phyloP scores from a whole-genome alignment of 2,329 filamentous ascomycete species.

The Leptographium wingfieldii region DNA sequence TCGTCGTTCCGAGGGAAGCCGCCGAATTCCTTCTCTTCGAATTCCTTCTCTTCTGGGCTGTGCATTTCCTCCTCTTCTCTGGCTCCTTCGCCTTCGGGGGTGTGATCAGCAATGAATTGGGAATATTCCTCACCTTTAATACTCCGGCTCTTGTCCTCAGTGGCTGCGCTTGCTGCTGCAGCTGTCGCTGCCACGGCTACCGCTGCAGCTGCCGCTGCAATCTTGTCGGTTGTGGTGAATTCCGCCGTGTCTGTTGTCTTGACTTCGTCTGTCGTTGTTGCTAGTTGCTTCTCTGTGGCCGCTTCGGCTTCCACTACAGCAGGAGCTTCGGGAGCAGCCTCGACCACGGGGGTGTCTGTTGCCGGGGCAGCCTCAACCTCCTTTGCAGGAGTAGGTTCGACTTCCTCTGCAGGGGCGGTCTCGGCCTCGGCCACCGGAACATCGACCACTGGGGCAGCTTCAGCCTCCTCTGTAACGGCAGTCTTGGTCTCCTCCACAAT shows the following conservation, averaged over 20 bases:
- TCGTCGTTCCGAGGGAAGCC: neutral
- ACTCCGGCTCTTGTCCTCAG: neutral
- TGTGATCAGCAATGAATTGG: neutral
- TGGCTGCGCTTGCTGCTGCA: neutral
- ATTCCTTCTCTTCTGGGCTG: conserved; percentile 19
- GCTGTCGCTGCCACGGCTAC: neutral
- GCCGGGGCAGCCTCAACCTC: neutral
- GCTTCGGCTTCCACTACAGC: neutral
- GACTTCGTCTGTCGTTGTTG: neutral
- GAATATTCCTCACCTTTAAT: conserved; percentile 6
- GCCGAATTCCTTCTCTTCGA: neutral
- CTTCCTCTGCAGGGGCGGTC: too few relatives aligned
- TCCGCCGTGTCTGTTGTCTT: neutral
- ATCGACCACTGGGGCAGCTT: neutral
- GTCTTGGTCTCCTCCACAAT: neutral
- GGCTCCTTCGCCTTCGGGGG: conserved; percentile 5
- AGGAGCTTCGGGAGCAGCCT: neutral
- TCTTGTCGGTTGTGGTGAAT: neutral
- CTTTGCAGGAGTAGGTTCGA: too few relatives aligned
- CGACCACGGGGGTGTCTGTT: neutral
- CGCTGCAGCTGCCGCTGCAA: neutral
- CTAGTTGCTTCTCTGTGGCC: neutral
- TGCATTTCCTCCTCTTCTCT: conserved; percentile 5
- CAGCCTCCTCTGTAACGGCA: neutral
- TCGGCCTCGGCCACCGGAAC: neutral